Conservation (phyloP, 2,329 filamentous ascomycete genomes). For the Trichoderma koningii region DNA sequence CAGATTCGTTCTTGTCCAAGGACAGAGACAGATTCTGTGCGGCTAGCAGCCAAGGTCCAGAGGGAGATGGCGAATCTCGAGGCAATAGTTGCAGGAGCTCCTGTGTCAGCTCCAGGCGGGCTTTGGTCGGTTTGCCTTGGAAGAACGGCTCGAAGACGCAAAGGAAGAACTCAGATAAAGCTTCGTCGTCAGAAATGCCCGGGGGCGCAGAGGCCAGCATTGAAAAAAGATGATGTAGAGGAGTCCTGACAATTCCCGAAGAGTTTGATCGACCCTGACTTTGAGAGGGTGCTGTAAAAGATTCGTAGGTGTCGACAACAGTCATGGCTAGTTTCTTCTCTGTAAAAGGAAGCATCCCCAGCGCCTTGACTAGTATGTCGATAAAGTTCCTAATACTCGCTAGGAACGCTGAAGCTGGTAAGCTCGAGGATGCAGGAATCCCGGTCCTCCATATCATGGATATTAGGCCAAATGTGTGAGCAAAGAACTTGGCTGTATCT, state of each 20-base stretch:
- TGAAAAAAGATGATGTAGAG: conserved; percentile 66
- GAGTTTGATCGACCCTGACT: conserved; percentile 54
- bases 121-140: conserved; percentile 48
- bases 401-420: conserved; percentile 53
- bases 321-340: conserved; percentile 59
- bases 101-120: conserved; percentile 49
- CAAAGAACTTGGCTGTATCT: conserved; percentile 80
- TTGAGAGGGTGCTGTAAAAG: conserved; percentile 67
- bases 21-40: conserved; percentile 49
- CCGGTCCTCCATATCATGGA: conserved; percentile 63
- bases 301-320: conserved; percentile 59
- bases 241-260: conserved; percentile 55
- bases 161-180: conserved; percentile 50
- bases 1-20: conserved; percentile 38
- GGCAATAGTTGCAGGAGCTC: conserved; percentile 56
- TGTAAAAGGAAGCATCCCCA: conserved; percentile 64
- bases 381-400: conserved; percentile 56
- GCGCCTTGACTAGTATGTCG: conserved; percentile 49
- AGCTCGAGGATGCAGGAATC: conserved; percentile 47
- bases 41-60: conserved; percentile 54
- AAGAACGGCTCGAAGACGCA: conserved; percentile 62
- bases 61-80: conserved; percentile 48
- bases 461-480: conserved; percentile 68
- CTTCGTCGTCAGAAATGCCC: conserved; percentile 51
- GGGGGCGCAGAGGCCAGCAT: conserved; percentile 57